Conservation (phyloP, 169 alveolate genomes). For the Plasmodium yoelii region DNA sequence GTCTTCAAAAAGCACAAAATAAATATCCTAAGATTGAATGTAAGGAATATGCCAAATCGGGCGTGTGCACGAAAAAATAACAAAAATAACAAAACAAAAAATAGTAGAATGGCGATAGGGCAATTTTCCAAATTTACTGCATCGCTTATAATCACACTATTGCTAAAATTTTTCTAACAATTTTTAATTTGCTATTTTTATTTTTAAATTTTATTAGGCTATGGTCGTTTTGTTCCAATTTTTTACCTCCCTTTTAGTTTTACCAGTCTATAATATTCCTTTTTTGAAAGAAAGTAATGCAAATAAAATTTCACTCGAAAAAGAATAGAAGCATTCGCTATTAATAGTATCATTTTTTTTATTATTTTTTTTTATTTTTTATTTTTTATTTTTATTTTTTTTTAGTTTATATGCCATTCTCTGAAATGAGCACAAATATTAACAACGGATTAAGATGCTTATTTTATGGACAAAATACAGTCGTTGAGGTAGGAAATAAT, state of each 20-base stretch:
- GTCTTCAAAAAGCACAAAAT: constrained; percentile 52
- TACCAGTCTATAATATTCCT: constrained; percentile 59
- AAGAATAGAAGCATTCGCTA: no score
- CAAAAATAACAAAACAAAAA: not conserved
- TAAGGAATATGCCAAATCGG: constrained; percentile 3
- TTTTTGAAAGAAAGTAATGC: constrained; percentile 46
- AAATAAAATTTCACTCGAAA: no score
- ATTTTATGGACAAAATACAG: constrained; percentile 38
- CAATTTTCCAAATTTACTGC: not conserved
- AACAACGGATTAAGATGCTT: constrained; percentile 36
- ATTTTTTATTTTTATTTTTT: not conserved
- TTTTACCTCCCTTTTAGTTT: constrained; percentile 48
- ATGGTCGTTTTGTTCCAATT: constrained; percentile 49
- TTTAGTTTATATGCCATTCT: constrained; percentile 43
- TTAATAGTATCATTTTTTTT: no score
- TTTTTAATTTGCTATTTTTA: not conserved
- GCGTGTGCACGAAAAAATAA: not conserved
- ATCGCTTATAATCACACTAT: not conserved
- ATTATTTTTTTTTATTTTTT: not conserved
- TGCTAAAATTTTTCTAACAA: not conserved
- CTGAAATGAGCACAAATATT: constrained; percentile 45
- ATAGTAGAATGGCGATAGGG: not conserved
- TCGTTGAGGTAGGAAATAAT: constrained; percentile 32
- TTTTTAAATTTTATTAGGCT: constrained; percentile 19
- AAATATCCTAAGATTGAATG: constrained; percentile 49